Conservation (phyloP, 73 alveolate species). For the Paramecium octaurelia region DNA sequence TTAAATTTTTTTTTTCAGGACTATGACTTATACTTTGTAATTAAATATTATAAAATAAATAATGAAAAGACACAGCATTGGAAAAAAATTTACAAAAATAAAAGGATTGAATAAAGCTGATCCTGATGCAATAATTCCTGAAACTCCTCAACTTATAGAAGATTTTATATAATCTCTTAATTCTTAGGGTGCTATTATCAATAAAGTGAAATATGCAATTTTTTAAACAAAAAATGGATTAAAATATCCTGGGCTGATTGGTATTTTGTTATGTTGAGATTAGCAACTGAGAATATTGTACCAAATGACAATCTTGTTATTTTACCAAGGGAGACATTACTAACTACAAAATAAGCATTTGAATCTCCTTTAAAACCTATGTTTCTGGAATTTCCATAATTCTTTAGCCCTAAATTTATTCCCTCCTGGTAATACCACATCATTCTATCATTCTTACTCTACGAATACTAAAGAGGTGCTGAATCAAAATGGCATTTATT, state of each 20-base stretch:
- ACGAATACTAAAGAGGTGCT: neutral
- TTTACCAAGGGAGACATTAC: neutral
- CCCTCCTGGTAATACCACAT: neutral
- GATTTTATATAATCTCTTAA: neutral
- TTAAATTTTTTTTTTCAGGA: no score
- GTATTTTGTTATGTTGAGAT: neutral
- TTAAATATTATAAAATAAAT: neutral
- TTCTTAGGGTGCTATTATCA: conserved; percentile 7
- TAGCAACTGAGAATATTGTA: conserved; percentile 36
- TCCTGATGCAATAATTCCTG: neutral
- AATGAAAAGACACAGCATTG: neutral
- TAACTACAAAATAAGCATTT: conserved; percentile 12
- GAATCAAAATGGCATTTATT: conserved; percentile 51
- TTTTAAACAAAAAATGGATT: conserved; percentile 39
- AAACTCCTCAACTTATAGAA: neutral
- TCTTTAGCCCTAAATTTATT: neutral
- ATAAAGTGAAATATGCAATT: neutral
- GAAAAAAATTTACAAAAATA: neutral
- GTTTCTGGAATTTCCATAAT: conserved; percentile 25
- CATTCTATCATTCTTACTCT: neutral
- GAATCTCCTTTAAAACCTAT: conserved; percentile 11
- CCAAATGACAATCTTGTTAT: neutral
- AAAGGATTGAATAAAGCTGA: neutral
- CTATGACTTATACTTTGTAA: no score
- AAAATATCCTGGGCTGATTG: conserved; percentile 14